phyloP scores from a whole-genome alignment of 2,329 filamentous ascomycete genomes.

The Tolypocladium tropicale region DNA sequence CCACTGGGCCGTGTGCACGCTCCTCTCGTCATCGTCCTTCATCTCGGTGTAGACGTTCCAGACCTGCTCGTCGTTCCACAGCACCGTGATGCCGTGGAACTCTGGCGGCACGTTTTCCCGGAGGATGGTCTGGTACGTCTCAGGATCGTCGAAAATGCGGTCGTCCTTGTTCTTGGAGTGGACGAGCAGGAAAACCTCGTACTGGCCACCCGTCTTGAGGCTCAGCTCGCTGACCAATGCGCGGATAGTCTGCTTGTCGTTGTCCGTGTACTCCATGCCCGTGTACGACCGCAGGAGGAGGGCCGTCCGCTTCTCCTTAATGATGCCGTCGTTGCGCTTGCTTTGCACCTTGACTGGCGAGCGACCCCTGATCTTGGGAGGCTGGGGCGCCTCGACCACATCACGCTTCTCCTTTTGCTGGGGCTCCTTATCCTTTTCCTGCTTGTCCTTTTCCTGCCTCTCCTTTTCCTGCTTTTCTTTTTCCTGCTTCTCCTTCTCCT shows the following conservation, averaged over 20 bases:
- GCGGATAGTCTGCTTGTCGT: conserved; percentile 70
- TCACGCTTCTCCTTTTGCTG: neutral
- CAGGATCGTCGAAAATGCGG: conserved; percentile 48
- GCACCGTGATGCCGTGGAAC: conserved; percentile 58
- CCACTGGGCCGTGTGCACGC: conserved; percentile 54
- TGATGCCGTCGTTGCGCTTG: conserved; percentile 10
- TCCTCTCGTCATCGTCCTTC: conserved; percentile 45
- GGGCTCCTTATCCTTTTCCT: neutral
- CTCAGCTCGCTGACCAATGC: conserved; percentile 69
- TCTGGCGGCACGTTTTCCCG: conserved; percentile 56
- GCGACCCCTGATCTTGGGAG: conserved; percentile 7
- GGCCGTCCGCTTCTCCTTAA: conserved; percentile 50
- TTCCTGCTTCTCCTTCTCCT: neutral
- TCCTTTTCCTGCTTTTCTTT: neutral
- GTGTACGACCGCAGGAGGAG: conserved; percentile 68
- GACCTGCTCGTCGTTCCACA: conserved; percentile 70
- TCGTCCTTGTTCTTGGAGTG: conserved; percentile 59
- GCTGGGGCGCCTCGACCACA: neutral
- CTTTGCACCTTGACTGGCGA: conserved; percentile 3
- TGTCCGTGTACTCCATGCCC: conserved; percentile 64
- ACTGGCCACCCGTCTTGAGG: conserved; percentile 68
- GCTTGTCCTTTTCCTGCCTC: conserved; percentile 1
- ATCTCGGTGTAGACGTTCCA: conserved; percentile 67
- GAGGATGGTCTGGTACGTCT: conserved; percentile 50
- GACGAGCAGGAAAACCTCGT: conserved; percentile 69